These are phyloP conservation scores for Phytomonas sp. DNA, from an alignment of 208 protist species.

Conservation along the genomic window DNA sequence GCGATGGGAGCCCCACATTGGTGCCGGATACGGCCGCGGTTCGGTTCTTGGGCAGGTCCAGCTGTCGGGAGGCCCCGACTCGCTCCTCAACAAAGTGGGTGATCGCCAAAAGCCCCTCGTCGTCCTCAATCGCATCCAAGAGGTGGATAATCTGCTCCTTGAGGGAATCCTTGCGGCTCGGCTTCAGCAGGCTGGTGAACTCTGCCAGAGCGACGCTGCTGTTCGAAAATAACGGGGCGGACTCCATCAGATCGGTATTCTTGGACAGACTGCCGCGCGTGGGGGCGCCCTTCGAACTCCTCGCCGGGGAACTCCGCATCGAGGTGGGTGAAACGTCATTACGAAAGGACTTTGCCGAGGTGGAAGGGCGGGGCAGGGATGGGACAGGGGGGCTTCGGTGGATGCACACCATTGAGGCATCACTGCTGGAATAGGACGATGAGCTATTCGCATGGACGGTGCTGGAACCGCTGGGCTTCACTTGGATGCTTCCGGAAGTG, in stretches of 20 bases:
- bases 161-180: conserved; percentile 25
- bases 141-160: conserved; percentile 54
- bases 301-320: not conserved
- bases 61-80: not conserved
- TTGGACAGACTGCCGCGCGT: conserved; percentile 4
- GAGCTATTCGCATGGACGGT: not conserved
- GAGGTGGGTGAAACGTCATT: not conserved
- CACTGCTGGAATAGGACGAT: conserved; percentile 1
- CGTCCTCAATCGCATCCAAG: conserved; percentile 37
- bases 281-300: not conserved
- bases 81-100: conserved; percentile 31
- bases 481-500: not conserved
- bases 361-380: not conserved
- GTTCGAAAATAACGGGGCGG: conserved; percentile 24
- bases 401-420: not conserved
- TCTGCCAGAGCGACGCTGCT: conserved; percentile 45
- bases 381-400: not conserved
- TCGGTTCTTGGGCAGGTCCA: conserved; percentile 13
- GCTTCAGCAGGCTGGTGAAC: conserved; percentile 45
- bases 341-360: not conserved
- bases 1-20: conserved; percentile 10
- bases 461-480: not conserved
- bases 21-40: conserved; percentile 4
- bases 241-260: conserved; percentile 3
- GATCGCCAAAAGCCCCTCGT: conserved; percentile 42